These are phyloP conservation scores for Xerocomellus intermedius DNA, from an alignment of 768 basidiomycete genomes.

Conservation along the genomic window DNA sequence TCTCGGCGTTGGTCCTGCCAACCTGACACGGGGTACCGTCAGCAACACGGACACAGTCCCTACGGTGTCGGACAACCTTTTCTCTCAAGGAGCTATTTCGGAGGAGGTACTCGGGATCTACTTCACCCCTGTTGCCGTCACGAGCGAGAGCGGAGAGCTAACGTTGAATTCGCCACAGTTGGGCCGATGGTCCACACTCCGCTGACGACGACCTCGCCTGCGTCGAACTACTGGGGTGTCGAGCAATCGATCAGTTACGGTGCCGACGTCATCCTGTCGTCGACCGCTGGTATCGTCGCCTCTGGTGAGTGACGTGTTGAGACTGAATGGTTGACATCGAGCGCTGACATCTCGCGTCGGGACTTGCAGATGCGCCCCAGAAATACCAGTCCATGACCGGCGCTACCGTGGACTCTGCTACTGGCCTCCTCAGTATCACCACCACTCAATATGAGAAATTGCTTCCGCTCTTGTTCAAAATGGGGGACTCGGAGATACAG, in stretches of 20 bases:
- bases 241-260: conserved; percentile 32
- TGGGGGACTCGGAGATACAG: conserved; percentile 10
- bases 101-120: conserved; percentile 33
- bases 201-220: conserved; percentile 21
- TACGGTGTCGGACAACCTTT: conserved; percentile 38
- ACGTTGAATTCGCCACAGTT: conserved; percentile 15
- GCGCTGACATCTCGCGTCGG: neutral
- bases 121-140: conserved; percentile 26
- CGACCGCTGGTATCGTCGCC: conserved; percentile 33
- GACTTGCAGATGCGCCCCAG: conserved; percentile 23
- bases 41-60: conserved; percentile 18
- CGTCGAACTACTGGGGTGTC: conserved; percentile 32
- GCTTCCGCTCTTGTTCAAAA: conserved; percentile 24
- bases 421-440: conserved; percentile 30
- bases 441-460: conserved; percentile 24
- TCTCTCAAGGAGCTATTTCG: conserved; percentile 27
- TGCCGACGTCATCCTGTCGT: conserved; percentile 16
- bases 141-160: conserved; percentile 26
- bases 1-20: conserved; percentile 36
- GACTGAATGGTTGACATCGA: too few species aligned
- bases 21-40: conserved; percentile 30
- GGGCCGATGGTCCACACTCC: conserved; percentile 20
- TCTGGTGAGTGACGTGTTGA: conserved; percentile 10
- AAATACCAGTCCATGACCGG: conserved; percentile 26
- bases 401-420: conserved; percentile 21